Percentiles rank a stretch among this genome's conserved stretches.
Conservation (phyloP, 176 grass and related monocot species). For the Zoysia japonica region DNA sequence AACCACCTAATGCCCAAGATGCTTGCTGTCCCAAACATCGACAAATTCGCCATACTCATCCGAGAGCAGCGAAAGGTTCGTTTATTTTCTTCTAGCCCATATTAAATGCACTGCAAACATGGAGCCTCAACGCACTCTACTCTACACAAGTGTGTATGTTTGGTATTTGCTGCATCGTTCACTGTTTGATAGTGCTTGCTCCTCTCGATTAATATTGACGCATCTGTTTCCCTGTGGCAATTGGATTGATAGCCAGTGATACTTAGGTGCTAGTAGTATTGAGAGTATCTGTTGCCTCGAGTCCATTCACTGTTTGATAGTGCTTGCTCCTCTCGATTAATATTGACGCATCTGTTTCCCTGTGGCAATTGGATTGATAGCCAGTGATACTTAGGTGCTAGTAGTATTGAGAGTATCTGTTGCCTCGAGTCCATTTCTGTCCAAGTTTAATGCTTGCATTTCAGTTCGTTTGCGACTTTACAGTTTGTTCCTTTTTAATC, state of each 20-base stretch:
- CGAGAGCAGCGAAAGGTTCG: constrained; percentile 81
- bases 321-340: background rate
- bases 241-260: background rate
- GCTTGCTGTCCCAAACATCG: constrained; percentile 86
- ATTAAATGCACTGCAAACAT: background rate
- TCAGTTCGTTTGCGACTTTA: background rate
- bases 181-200: background rate
- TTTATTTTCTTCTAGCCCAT: background rate
- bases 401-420: background rate
- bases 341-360: background rate
- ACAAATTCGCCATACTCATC: constrained; percentile 85
- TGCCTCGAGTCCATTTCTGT: background rate
- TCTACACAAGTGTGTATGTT: constrained; percentile 7
- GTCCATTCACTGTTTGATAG: background rate
- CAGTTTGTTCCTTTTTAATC: background rate
- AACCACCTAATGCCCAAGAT: constrained; percentile 96
- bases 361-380: background rate
- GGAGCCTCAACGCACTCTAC: background rate
- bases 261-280: background rate
- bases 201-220: background rate
- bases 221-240: background rate
- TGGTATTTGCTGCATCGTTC: background rate
- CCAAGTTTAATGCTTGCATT: constrained; percentile 6
- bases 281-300: background rate
- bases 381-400: background rate